Base-by-base conservation (phyloP, 257 asterid species). In the Lycium barbarum region DNA sequence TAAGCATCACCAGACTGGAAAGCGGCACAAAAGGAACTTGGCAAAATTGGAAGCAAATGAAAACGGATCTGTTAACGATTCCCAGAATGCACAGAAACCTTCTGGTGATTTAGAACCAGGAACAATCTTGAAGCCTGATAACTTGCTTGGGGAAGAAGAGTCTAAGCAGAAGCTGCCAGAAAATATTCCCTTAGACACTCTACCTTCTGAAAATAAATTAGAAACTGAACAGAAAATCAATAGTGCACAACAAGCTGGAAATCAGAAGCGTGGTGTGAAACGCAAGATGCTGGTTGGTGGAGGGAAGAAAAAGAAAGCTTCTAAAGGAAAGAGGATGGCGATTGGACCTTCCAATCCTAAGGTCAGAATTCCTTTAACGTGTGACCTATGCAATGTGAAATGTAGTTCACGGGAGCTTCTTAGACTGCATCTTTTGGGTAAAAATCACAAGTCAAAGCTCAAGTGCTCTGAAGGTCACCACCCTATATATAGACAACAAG, bases 11-110 rank as follows among this genome's bases (percentile, higher is more conserved):
- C 67, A 82, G 71, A 86, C 6, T 2, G 91, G 91, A 33, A 88
- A 88, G 63, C 84, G 89, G 9, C 91, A 88, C 74, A 54, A 82
- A 74, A 88, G 57, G 82, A 84, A 82, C 62, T 63, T 88, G 83
- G 71, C 40, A 26, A 86, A 51, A 76, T 63, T 58, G 33, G 89
- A 82, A 79, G 47, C 47, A 51, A 61, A 6, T 59, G 72, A 61
- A n/a, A 63, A 65, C 59, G 17, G 17, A 65, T 33, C 72, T 38
- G 71, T 51, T 13, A 26, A 83, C 33, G 81, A 79, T 82, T 1
- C 5, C 5, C 62, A 5, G 58, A 68, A 83, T 12, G 40, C 8
- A 18, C 74, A 70, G 83, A 79, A 35, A 22, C 57, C 83, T 53
- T 81, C 43, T 74, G 80, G 9, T 74, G 87, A 38, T 55, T 74